These are phyloP conservation scores for Orbilia oligospora DNA, from an alignment of 2,329 filamentous ascomycete species.

Conservation along the genomic window DNA sequence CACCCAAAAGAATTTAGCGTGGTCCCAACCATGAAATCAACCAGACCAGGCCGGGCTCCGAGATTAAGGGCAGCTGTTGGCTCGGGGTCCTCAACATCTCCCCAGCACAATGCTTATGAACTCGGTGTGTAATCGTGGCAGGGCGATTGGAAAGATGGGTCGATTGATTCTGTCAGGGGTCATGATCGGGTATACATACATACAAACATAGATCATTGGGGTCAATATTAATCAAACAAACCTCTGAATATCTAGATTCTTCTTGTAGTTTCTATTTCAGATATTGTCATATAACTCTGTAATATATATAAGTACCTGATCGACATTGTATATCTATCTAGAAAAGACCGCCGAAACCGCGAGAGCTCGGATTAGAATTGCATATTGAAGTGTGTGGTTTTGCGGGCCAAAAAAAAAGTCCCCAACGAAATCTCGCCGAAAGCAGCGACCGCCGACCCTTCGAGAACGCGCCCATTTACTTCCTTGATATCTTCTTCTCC, in stretches of 20 bases:
- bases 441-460: conserved; percentile 32
- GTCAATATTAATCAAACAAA: not conserved
- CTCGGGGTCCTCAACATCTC: conserved; percentile 26
- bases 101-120: not conserved
- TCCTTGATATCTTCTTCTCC: not conserved
- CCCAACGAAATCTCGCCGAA: conserved; percentile 59
- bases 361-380: not conserved
- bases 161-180: conserved; percentile 2
- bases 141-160: conserved; percentile 19
- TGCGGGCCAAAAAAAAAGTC: not conserved
- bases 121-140: conserved; percentile 19
- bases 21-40: conserved; percentile 45
- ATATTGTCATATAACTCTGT: not conserved
- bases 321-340: no score
- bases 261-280: conserved; percentile 2
- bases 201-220: not conserved
- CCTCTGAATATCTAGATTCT: not conserved
- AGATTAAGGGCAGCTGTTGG: conserved; percentile 15
- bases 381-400: not conserved
- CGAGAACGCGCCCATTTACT: conserved; percentile 25
- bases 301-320: not conserved
- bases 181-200: not conserved
- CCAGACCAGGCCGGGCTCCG: conserved; percentile 45
- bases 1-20: conserved; percentile 38
- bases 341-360: not conserved